Percentiles rank a stretch among this genome's conserved stretches.
Conservation (phyloP, 305 asterid species). For the Fraxinus xanthoxyloides region DNA sequence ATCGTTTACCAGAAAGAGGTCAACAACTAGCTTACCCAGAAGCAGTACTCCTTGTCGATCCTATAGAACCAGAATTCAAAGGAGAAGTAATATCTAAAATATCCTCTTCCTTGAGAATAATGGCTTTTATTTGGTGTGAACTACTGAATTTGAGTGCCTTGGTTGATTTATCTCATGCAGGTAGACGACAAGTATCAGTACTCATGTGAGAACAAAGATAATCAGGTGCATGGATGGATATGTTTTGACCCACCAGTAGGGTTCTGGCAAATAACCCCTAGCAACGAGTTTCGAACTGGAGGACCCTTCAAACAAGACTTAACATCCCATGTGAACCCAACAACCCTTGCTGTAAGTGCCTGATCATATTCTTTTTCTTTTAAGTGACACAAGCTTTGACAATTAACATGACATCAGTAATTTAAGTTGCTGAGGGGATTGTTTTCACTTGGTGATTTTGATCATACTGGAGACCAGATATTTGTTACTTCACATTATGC, state of each 20-base stretch:
- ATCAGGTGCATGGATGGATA: constrained; percentile 68
- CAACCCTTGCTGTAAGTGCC: constrained; percentile 51
- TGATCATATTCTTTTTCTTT: background rate
- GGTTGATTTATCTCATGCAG: constrained; percentile 24
- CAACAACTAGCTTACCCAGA: constrained; percentile 60
- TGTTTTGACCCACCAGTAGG: constrained; percentile 52
- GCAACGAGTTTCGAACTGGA: constrained; percentile 66
- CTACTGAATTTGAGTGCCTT: background rate
- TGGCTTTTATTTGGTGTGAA: background rate
- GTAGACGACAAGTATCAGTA: constrained; percentile 81
- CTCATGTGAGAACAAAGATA: constrained; percentile 59
- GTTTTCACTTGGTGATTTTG: constrained; percentile 1
- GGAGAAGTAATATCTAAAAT: constrained; percentile 52
- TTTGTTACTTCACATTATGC: constrained; percentile 69
- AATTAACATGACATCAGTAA: background rate
- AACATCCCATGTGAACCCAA: constrained; percentile 77
- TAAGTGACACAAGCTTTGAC: background rate
- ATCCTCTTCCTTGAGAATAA: background rate
- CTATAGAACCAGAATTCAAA: constrained; percentile 58
- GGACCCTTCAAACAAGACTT: constrained; percentile 76
- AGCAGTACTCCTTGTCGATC: constrained; percentile 66
- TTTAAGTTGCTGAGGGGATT: background rate
- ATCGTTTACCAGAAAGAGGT: constrained; percentile 52
- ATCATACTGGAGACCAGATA: constrained; percentile 37
- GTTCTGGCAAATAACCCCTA: constrained; percentile 63